Evolutionary conservation across 345 rosid species (phyloP), one percentile per base, ranked within the genome.

Genomic region (Angophora floribunda): DNA sequence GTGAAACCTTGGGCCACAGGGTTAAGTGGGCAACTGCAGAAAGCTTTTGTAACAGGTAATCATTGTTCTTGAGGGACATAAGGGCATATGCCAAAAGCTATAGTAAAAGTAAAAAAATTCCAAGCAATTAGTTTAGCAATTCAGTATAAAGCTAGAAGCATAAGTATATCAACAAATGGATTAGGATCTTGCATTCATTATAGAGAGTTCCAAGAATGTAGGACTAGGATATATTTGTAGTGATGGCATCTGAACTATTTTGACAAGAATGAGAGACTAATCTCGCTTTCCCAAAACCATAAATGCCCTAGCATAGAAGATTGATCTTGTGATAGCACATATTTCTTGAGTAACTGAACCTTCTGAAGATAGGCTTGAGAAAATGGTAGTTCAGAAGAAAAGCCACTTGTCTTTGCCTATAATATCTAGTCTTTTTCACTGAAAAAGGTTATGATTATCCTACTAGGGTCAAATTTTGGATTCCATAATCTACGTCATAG

Each of bases 1-100:
- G 97, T 97, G 90, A 96, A 92, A 89, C 99, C 99, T 61, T 98
- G 97, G 99, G 92, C 95, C 84, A 95, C 93, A 36, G 99, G 99
- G 78, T 93, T 96, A 91, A 96, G 97, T 90, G 98, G 99, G 52
- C 99, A 96, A 90, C 97, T 97, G 88, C 99, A 94, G 91, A 94
- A 93, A 90, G 95, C 97, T 89, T 93, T 96, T 92, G 88, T 95
- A 90, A 92, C 96, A 91, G 99, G 99, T 96, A 91, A 85, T 24
- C 86, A 16, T 52, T 61, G 87, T 52, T 57, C 63, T 52, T 51
- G 21, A 45, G 19, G 78, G 52, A 52, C 57, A 32, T 9, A 57
- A 30, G 57, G 65, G 47, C n/a, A 52, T 19, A 36, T 44, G 47
- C 49, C 82, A 21, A 75, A 17, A 75, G 28, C 82, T 19, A 26